Conservation (phyloP, 306 rosid genomes). For the Castanospermum australe region DNA sequence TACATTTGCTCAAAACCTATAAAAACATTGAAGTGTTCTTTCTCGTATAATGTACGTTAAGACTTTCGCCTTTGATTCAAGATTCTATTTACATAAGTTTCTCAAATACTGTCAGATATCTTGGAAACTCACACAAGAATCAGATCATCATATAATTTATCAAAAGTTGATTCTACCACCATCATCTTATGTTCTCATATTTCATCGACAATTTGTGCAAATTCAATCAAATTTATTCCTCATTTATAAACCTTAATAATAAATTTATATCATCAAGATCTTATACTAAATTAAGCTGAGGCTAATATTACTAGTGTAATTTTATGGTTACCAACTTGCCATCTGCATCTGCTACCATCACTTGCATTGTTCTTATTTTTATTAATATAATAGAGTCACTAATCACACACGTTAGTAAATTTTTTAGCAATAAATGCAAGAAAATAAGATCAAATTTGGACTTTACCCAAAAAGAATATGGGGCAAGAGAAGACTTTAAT, state of each 20-base stretch:
- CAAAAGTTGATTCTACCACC: not conserved
- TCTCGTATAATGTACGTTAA: not conserved
- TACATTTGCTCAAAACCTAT: conserved; percentile 5
- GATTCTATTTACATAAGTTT: not conserved
- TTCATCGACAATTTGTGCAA: not conserved
- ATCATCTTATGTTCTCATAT: not conserved
- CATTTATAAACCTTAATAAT: not conserved
- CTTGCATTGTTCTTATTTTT: not conserved
- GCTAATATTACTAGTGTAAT: not conserved
- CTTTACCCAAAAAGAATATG: not conserved
- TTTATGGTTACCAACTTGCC: not conserved
- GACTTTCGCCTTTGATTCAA: not conserved
- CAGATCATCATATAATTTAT: not conserved
- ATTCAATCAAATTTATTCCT: not conserved
- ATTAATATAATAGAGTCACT: not conserved
- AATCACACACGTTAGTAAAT: too few species aligned
- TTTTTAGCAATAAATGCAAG: not conserved
- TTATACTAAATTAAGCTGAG: not conserved
- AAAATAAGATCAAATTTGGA: not conserved
- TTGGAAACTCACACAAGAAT: not conserved
- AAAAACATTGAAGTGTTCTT: not conserved
- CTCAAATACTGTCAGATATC: too few species aligned
- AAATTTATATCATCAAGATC: not conserved
- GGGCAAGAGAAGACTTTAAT: too few species aligned
- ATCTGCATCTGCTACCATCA: not conserved